Percentiles rank a stretch among this genome's conserved stretches.
Conservation (phyloP, 352 stramenopile genomes). For the Thalassiosira oceanica region DNA sequence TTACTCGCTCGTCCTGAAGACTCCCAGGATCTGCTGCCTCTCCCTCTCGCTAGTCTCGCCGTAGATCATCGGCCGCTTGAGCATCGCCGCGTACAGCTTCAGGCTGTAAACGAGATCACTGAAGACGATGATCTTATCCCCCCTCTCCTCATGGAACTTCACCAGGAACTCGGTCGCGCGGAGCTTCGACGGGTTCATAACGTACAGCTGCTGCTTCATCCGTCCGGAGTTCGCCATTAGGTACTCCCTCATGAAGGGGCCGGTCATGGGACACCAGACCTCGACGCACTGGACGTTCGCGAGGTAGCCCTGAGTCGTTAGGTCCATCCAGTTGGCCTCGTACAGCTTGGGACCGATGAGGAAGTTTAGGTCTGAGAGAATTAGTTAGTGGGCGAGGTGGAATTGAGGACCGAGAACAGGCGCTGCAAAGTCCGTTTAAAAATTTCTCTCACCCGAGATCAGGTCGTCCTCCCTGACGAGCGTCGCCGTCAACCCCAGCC, state of each 20-base stretch:
- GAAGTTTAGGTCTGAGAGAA: constrained; percentile 87
- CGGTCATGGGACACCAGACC: constrained; percentile 98
- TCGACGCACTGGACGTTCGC: constrained; percentile 97
- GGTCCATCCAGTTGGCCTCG: constrained; percentile 99
- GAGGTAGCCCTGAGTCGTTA: constrained; percentile 95
- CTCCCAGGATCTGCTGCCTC: constrained; percentile 83
- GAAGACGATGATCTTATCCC: constrained; percentile 99
- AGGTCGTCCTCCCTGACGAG: constrained; percentile 98
- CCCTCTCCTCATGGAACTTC: constrained; percentile 94
- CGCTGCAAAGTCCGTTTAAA: too few species aligned
- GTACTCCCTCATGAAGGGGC: constrained; percentile 95
- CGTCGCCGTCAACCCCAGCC: constrained; percentile 97
- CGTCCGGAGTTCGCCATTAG: constrained; percentile 86
- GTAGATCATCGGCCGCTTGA: constrained; percentile 91
- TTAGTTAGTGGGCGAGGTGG: background rate
- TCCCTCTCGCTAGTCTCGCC: constrained; percentile 92
- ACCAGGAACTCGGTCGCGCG: constrained; percentile 94
- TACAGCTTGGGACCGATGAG: constrained; percentile 97
- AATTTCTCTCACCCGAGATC: too few species aligned
- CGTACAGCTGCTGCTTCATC: constrained; percentile 94
- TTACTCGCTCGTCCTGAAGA: constrained; percentile 82
- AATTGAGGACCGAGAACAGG: constrained; percentile 92
- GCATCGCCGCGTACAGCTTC: constrained; percentile 88
- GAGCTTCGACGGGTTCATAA: constrained; percentile 99
- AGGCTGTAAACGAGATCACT: constrained; percentile 98